These are phyloP conservation scores for Boletus rex-veris DNA, from an alignment of 768 basidiomycete genomes.

Conservation along the genomic window DNA sequence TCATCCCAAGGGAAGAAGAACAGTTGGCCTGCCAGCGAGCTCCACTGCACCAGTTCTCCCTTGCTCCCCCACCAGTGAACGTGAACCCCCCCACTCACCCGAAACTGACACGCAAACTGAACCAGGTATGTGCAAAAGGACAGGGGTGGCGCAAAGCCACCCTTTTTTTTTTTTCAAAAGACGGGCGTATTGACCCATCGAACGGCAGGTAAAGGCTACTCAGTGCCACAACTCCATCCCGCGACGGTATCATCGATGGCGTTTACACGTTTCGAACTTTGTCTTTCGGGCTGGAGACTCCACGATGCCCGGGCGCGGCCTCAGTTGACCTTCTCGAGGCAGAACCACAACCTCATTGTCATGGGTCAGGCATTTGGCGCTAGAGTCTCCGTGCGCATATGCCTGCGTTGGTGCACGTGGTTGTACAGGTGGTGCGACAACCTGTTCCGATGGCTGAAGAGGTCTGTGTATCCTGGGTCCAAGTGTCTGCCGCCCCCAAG, in stretches of 20 bases:
- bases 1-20: not conserved
- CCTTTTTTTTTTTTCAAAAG: not conserved
- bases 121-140: not conserved
- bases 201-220: not conserved
- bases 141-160: not conserved
- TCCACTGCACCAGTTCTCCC: slow-evolving; percentile 5
- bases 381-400: slow-evolving; percentile 18
- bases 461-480: not conserved
- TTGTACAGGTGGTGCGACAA: slow-evolving; percentile 11
- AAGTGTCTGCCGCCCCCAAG: not conserved
- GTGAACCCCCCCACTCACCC: not conserved
- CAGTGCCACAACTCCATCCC: not conserved
- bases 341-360: slow-evolving; percentile 22
- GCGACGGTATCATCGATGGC: slow-evolving; percentile 9
- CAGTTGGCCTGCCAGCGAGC: slow-evolving; percentile 6
- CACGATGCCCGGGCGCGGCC: slow-evolving; percentile 20
- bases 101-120: not conserved
- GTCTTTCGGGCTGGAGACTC: slow-evolving; percentile 20
- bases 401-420: slow-evolving; percentile 25
- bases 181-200: not conserved
- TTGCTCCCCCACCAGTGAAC: not conserved
- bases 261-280: slow-evolving; percentile 27
- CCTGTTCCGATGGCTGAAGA: slow-evolving; percentile 4
- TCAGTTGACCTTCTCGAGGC: slow-evolving; percentile 20
- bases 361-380: slow-evolving; percentile 26